Evolutionary conservation across 1,284 basidiomycete species (phyloP).

Genomic region (Violaceomyces palustris): DNA sequence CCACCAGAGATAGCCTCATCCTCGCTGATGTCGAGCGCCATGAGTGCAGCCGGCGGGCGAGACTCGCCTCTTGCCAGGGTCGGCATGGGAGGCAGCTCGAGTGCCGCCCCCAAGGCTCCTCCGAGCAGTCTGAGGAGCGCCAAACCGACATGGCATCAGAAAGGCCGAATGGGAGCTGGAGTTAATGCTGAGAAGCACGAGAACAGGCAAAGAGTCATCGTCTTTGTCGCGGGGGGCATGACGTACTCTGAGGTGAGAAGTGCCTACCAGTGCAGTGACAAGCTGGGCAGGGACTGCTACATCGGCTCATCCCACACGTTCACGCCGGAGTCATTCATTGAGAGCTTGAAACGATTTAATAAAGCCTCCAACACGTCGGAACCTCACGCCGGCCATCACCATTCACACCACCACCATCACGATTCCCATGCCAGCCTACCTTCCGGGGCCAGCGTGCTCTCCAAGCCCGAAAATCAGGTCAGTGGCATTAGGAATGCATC

Average conservation of each 20-base stretch:
- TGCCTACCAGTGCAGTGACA: slow-evolving; percentile 71
- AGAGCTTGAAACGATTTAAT: slow-evolving; percentile 66
- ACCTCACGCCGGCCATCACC: not conserved
- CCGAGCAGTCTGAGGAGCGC: slow-evolving; percentile 34
- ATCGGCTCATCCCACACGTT: slow-evolving; percentile 86
- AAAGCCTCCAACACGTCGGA: slow-evolving; percentile 26
- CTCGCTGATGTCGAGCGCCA: slow-evolving; percentile 5
- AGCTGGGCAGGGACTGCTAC: slow-evolving; percentile 78
- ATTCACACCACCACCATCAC: not conserved
- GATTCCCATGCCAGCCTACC: slow-evolving; percentile 7
- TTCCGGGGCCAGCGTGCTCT: slow-evolving; percentile 11
- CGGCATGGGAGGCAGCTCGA: slow-evolving; percentile 4
- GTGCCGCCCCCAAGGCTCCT: slow-evolving; percentile 3
- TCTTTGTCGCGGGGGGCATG: slow-evolving; percentile 92
- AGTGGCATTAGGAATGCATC: slow-evolving; percentile 20
- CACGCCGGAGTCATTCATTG: slow-evolving; percentile 78
- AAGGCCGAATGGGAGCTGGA: slow-evolving; percentile 16
- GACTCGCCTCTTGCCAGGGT: slow-evolving; percentile 22
- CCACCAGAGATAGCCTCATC: slow-evolving; percentile 58
- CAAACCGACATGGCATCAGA: slow-evolving; percentile 45
- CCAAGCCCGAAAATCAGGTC: slow-evolving; percentile 27
- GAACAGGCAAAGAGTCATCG: slow-evolving; percentile 72
- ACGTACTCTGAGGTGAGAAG: slow-evolving; percentile 92
- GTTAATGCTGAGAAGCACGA: slow-evolving; percentile 54
- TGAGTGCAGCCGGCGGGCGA: slow-evolving; percentile 11